Evolutionary conservation across 2,329 filamentous ascomycete species (phyloP).

Genomic region (Fusarium brachygibbosum): DNA sequence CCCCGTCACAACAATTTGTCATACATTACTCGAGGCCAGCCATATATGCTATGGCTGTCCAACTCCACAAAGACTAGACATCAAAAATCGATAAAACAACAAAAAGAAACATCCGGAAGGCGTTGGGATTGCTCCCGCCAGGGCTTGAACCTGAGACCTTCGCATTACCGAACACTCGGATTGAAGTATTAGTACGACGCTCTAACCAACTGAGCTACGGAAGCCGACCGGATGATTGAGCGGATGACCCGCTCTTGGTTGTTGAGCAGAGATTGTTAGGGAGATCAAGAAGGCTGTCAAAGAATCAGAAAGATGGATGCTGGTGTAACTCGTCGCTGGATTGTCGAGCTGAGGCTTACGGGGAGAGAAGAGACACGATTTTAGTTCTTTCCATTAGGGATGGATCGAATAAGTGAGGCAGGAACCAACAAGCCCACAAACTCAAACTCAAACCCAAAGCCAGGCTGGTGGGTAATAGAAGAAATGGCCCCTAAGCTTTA

Average conservation of each 20-base stretch:
- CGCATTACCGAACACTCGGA: slow-evolving; percentile 27
- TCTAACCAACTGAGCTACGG: slow-evolving; percentile 45
- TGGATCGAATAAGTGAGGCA: not conserved
- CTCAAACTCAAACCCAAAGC: not conserved
- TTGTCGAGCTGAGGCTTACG: not conserved
- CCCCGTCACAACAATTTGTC: too few relatives aligned
- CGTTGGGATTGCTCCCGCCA: slow-evolving; percentile 33
- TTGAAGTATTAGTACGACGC: slow-evolving; percentile 36
- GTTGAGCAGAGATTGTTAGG: not conserved
- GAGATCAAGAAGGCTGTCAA: slow-evolving; percentile 10
- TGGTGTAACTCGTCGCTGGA: not conserved
- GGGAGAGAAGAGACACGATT: not conserved
- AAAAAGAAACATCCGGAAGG: slow-evolving; percentile 33
- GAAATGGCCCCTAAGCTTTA: too few relatives aligned
- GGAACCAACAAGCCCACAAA: not conserved
- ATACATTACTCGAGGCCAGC: not conserved
- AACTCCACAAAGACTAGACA: not conserved
- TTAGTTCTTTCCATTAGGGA: not conserved
- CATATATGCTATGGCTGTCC: not conserved
- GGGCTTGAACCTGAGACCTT: slow-evolving; percentile 37
- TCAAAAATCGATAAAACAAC: not conserved
- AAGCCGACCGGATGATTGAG: slow-evolving; percentile 36
- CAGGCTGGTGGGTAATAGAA: too few relatives aligned
- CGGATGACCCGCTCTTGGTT: slow-evolving; percentile 37
- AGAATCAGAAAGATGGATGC: too few relatives aligned